Conservation (phyloP, 75 land plant genomes). For the Picea glauca region DNA sequence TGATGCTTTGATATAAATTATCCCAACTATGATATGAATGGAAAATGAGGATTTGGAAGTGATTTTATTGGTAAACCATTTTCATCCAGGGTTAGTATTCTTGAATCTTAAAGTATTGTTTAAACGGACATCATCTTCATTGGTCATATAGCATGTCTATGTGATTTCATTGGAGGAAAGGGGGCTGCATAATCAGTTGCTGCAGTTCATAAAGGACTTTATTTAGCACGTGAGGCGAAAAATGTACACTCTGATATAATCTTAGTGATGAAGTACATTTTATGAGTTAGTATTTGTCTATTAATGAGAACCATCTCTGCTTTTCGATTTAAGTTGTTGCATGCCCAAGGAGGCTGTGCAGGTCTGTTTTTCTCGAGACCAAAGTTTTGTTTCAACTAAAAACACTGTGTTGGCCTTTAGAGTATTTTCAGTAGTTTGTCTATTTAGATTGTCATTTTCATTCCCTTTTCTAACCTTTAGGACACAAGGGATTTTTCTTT, state of each 20-base stretch:
- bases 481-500: no score
- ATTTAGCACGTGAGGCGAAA: neutral
- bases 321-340: neutral
- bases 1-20: neutral
- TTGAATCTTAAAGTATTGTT: no score
- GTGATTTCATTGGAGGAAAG: neutral
- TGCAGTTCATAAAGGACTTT: neutral
- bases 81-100: no score
- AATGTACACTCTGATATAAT: neutral
- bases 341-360: neutral
- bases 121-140: no score
- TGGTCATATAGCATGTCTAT: neutral
- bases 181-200: neutral
- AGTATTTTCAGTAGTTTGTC: neutral
- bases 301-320: slow-evolving; percentile 5
- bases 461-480: no score
- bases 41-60: neutral
- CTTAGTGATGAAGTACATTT: neutral
- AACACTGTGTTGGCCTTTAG: neutral
- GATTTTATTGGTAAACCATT: neutral
- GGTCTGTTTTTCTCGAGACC: neutral
- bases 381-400: neutral
- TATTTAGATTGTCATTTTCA: no score
- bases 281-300: neutral
- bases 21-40: neutral